Evolutionary conservation across 2,329 filamentous ascomycete genomes (phyloP).

Genomic region (Neofusicoccum sp.): DNA sequence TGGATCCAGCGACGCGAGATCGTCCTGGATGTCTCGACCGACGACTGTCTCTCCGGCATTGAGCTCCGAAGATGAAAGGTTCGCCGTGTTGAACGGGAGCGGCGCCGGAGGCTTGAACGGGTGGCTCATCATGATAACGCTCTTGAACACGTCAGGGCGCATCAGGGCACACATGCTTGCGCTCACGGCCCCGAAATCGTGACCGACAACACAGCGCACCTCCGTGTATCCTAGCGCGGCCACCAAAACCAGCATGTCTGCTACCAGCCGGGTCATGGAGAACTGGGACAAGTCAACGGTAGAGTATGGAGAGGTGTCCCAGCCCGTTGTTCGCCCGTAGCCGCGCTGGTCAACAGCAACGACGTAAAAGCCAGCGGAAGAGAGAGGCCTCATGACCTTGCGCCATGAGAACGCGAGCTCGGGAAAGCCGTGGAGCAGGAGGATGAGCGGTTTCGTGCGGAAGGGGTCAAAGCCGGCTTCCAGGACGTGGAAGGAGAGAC

Average conservation of each 20-base stretch:
- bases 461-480: constrained; percentile 52
- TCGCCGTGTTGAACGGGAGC: constrained; percentile 53
- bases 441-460: constrained; percentile 55
- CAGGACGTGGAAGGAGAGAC: constrained; percentile 64
- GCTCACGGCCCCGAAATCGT: constrained; percentile 67
- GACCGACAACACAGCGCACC: constrained; percentile 64
- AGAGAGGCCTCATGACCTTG: constrained; percentile 62
- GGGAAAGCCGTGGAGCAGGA: constrained; percentile 68
- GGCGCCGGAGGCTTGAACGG: constrained; percentile 59
- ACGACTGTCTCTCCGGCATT: constrained; percentile 27
- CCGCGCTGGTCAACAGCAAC: constrained; percentile 70
- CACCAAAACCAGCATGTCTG: constrained; percentile 64
- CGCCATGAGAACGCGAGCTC: constrained; percentile 73
- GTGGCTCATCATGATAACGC: constrained; percentile 66
- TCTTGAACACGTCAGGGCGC: constrained; percentile 66
- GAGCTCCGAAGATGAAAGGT: constrained; percentile 20
- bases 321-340: constrained; percentile 67
- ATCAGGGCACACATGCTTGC: constrained; percentile 63
- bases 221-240: constrained; percentile 62
- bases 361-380: constrained; percentile 63
- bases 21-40: constrained; percentile 54
- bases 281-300: constrained; percentile 61
- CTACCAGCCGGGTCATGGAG: constrained; percentile 60
- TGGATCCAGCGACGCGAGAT: constrained; percentile 57
- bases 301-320: constrained; percentile 55